Conservation (phyloP, 495 filamentous ascomycete species). For the Tricharina praecox region DNA sequence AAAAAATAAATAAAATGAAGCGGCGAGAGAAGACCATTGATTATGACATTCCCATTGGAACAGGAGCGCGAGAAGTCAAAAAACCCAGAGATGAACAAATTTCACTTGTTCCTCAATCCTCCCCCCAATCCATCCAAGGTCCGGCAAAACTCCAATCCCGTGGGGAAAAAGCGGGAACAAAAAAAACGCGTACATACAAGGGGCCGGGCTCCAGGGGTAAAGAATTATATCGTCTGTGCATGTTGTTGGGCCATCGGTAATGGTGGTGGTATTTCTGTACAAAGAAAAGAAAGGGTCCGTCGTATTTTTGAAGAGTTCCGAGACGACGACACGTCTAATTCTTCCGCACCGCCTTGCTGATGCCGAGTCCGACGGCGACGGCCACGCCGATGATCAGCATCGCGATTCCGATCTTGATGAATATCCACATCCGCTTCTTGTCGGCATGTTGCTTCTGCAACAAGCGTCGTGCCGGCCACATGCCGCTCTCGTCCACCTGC, state of each 20-base stretch:
- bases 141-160: background rate
- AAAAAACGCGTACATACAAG: background rate
- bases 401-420: constrained; percentile 21
- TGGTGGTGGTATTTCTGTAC: background rate
- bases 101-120: too few species aligned
- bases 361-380: constrained; percentile 24
- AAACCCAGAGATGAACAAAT: too few species aligned
- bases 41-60: background rate
- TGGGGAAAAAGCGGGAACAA: background rate
- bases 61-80: too few species aligned
- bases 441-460: constrained; percentile 20
- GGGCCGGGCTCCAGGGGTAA: background rate
- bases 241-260: background rate
- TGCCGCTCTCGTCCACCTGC: constrained; percentile 7
- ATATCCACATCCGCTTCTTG: constrained; percentile 25
- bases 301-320: background rate
- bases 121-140: too few species aligned
- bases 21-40: background rate
- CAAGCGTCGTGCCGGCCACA: constrained; percentile 24
- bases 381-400: constrained; percentile 23
- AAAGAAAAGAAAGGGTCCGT: background rate
- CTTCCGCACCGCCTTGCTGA: constrained; percentile 19
- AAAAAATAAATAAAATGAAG: background rate
- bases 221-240: background rate
- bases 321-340: background rate